Evolutionary conservation across 306 rosid genomes (phyloP).

Genomic region (Cercis canadensis): DNA sequence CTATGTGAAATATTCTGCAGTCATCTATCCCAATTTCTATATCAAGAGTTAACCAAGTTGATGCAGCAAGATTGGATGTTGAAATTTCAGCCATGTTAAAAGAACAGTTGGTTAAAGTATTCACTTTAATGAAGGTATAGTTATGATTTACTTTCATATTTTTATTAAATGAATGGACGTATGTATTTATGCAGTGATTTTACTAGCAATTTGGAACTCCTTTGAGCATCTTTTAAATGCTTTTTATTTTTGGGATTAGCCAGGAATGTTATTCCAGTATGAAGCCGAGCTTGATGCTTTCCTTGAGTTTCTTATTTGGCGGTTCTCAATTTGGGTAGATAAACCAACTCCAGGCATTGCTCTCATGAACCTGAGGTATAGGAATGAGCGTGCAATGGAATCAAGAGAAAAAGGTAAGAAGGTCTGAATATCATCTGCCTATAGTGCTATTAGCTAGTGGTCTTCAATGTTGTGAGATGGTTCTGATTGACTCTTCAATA

Average conservation of each 20-base stretch:
- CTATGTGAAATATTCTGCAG: constrained; percentile 46
- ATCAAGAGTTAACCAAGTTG: constrained; percentile 96
- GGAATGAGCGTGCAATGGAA: constrained; percentile 87
- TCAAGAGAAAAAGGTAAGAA: constrained; percentile 75
- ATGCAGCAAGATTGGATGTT: constrained; percentile 90
- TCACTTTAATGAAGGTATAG: constrained; percentile 91
- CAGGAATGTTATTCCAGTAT: too few species aligned
- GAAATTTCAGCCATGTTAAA: constrained; percentile 99
- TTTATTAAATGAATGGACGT: constrained; percentile 1
- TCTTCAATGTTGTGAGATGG: neutral
- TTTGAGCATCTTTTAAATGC: constrained; percentile 24
- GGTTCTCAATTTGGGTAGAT: constrained; percentile 98
- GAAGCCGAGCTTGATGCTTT: constrained; percentile 66
- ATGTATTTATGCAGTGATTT: neutral
- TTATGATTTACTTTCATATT: constrained; percentile 19
- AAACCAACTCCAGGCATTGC: constrained; percentile 97
- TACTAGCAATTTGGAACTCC: constrained; percentile 19
- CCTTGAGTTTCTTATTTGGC: constrained; percentile 97
- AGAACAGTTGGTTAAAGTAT: constrained; percentile 94
- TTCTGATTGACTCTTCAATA: neutral
- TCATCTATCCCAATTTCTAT: constrained; percentile 74
- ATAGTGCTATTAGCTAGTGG: constrained; percentile 18
- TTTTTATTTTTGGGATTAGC: constrained; percentile 17
- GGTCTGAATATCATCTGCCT: constrained; percentile 35
- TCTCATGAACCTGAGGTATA: constrained; percentile 93